Evolutionary conservation across 1,284 basidiomycete species (phyloP), one percentile per base, ranked within the genome.

Genomic region (Apiotrichum veenhuisii): DNA sequence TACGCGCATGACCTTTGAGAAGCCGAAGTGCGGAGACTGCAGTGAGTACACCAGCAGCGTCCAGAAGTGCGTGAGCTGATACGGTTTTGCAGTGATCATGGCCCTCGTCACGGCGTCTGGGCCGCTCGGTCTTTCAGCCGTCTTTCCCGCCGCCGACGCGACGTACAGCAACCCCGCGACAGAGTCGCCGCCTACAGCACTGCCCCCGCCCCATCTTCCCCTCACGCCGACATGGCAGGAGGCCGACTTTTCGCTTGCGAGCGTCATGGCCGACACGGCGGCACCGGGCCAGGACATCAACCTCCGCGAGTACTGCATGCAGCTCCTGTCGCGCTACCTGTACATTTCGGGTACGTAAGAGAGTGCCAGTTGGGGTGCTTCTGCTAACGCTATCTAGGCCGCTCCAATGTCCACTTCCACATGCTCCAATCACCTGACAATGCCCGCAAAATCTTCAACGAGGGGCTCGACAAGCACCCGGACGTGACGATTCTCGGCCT

Each of bases 11-110:
- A 76, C 81, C 0, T 83, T 82, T 65, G 66, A 72, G n/a, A 64
- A 74, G 17, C 71, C 76, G 0, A 57, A 74, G 18, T 83, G 82
- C 57, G 82, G 81, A 18, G 82, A 82, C 61, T 82, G 81, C 66
- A 59, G 81, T 82, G 55, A 61, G 80, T 78, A 17, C 7, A 20
- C n/a, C n/a, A n/a, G n/a, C n/a, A n/a, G n/a, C n/a, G n/a, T n/a
- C n/a, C n/a, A n/a, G n/a, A n/a, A n/a, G n/a, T n/a, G n/a, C n/a
- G 12, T 40, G 10, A 8, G 26, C 14, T 27, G 12, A 41, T 14
- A 50, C 12, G 11, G 15, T 25, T 14, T 8, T 9, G 23, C 4
- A 82, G 80, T 81, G 38, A 77, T 82, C 47, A 75, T 76, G 52
- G 80, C 79, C 0, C 72, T 83, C 10, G 75, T 82, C 3, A 73